Conservation (phyloP, 1,284 basidiomycete species). For the Lentinus polychrous region DNA sequence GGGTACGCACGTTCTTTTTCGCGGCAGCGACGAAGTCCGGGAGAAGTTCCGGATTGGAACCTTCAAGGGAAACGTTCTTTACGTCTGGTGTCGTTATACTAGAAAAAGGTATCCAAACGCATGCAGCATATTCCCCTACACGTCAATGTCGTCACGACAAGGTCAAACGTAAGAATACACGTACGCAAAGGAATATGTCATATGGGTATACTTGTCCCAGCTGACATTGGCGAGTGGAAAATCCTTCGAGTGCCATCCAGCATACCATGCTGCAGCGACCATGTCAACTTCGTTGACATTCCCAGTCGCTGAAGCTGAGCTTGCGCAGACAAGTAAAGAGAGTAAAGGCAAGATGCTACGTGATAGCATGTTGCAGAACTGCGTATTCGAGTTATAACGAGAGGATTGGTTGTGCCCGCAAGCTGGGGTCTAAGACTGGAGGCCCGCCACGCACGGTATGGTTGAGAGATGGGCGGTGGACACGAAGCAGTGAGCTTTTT, state of each 20-base stretch:
- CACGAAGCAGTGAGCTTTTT: too few species aligned
- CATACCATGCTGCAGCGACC: conserved; percentile 55
- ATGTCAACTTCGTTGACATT: conserved; percentile 15
- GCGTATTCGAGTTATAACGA: too few species aligned
- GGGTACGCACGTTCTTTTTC: conserved; percentile 18
- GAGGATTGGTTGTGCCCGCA: too few species aligned
- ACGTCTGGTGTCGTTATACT: conserved; percentile 20
- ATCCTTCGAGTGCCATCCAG: conserved; percentile 49
- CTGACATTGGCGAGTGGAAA: conserved; percentile 43
- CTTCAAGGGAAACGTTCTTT: conserved; percentile 16
- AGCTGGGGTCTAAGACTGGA: too few species aligned
- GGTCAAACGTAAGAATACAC: conserved; percentile 18
- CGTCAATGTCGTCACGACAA: neutral
- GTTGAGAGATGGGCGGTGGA: too few species aligned
- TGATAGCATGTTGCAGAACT: too few species aligned
- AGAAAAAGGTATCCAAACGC: neutral
- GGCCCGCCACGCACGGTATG: too few species aligned
- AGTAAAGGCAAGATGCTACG: too few species aligned
- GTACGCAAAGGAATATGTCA: conserved; percentile 62
- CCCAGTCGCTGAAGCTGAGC: too few species aligned
- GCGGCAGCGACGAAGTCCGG: conserved; percentile 24
- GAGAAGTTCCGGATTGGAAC: conserved; percentile 18
- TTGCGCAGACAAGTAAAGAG: too few species aligned
- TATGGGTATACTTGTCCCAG: conserved; percentile 57
- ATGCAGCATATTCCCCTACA: too few species aligned